Evolutionary conservation across 768 basidiomycete genomes (phyloP).

Genomic region (Thelephora aurantiotincta): DNA sequence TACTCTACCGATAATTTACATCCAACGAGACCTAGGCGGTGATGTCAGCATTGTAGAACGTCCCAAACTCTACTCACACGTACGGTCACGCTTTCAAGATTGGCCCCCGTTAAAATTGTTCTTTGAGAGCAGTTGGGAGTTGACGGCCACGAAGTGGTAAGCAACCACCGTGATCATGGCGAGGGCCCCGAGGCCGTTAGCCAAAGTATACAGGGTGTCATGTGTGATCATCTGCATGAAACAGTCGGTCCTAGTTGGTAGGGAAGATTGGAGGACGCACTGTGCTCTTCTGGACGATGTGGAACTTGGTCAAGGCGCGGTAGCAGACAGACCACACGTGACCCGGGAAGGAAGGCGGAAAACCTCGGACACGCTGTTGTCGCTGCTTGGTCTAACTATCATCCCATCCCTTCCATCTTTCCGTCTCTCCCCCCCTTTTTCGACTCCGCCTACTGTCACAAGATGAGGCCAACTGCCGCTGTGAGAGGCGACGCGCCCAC

Average conservation of each 20-base stretch:
- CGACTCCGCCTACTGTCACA: slow-evolving; percentile 9
- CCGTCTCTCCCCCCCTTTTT: slow-evolving; percentile 1
- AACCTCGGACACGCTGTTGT: background rate
- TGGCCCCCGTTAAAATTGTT: slow-evolving; percentile 1
- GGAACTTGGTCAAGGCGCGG: background rate
- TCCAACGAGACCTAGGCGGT: too few species aligned
- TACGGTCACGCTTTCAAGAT: too few species aligned
- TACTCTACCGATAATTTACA: too few species aligned
- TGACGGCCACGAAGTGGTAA: slow-evolving; percentile 87
- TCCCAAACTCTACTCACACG: too few species aligned
- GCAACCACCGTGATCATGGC: slow-evolving; percentile 82
- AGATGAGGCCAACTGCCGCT: slow-evolving; percentile 50
- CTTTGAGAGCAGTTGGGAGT: slow-evolving; percentile 35
- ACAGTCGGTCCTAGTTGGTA: too few species aligned
- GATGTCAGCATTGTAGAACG: too few species aligned
- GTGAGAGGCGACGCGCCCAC: slow-evolving; percentile 71
- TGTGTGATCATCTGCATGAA: slow-evolving; percentile 59
- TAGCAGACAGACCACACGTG: background rate
- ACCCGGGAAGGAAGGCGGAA: background rate
- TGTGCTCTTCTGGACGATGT: background rate
- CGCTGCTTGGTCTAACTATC: slow-evolving; percentile 1
- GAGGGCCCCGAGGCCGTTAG: slow-evolving; percentile 69
- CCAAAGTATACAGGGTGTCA: slow-evolving; percentile 65
- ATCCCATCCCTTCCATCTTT: slow-evolving; percentile 2
- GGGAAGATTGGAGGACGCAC: background rate